Percentiles rank a stretch among this genome's conserved stretches.
These are phyloP conservation scores for Seiridium unicorne DNA, from an alignment of 2,329 filamentous ascomycete genomes.

Conservation along the genomic window DNA sequence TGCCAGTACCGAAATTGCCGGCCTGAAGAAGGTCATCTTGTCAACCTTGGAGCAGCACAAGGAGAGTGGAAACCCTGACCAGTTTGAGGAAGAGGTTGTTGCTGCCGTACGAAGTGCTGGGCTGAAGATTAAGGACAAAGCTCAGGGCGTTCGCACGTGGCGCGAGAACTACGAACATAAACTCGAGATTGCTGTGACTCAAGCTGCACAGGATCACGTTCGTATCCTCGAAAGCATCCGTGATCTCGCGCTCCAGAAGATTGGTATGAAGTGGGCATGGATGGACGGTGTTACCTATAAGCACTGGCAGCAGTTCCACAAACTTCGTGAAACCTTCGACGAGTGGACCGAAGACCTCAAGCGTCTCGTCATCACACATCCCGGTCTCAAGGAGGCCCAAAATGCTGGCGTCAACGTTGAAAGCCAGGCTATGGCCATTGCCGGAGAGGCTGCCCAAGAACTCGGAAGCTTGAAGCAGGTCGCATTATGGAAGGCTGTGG, in stretches of 20 bases:
- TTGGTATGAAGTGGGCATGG: constrained; percentile 94
- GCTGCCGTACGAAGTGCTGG: constrained; percentile 64
- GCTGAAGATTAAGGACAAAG: constrained; percentile 70
- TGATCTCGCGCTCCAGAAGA: constrained; percentile 82
- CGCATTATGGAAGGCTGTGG: constrained; percentile 77
- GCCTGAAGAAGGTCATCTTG: constrained; percentile 67
- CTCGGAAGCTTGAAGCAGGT: constrained; percentile 79
- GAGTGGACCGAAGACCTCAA: constrained; percentile 84
- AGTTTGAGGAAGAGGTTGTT: constrained; percentile 41
- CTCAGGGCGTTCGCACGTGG: constrained; percentile 76
- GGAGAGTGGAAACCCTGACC: constrained; percentile 40
- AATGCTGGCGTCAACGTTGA: constrained; percentile 68
- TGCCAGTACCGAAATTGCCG: constrained; percentile 60
- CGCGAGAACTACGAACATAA: constrained; percentile 69
- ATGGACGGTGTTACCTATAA: constrained; percentile 95
- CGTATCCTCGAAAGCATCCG: constrained; percentile 80
- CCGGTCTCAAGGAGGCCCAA: constrained; percentile 67
- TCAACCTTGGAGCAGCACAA: constrained; percentile 59
- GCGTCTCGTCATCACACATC: constrained; percentile 70
- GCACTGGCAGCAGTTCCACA: constrained; percentile 94
- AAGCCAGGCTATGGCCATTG: constrained; percentile 75
- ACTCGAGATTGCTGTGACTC: constrained; percentile 65
- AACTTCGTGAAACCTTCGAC: constrained; percentile 77
- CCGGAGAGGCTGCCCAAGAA: constrained; percentile 77
- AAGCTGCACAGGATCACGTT: constrained; percentile 77